Conservation (phyloP, 805 yeast species). For the Schwanniomyces pseudopolymorphus region DNA sequence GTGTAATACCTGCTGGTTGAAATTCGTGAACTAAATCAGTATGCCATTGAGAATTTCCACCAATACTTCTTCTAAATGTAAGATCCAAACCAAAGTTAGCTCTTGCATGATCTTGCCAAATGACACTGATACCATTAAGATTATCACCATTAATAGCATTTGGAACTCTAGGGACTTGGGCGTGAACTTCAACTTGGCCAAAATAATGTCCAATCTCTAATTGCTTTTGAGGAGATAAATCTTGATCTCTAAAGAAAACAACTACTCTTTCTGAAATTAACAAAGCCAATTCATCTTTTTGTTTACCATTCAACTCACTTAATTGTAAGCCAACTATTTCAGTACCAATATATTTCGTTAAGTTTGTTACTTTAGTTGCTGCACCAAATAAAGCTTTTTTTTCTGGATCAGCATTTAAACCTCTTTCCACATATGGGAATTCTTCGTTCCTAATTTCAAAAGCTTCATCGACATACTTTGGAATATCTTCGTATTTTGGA, state of each 20-base stretch:
- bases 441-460: slow-evolving; percentile 19
- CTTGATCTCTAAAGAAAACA: slow-evolving; percentile 30
- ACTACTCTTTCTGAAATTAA: slow-evolving; percentile 28
- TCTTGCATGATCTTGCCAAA: slow-evolving; percentile 39
- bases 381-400: slow-evolving; percentile 28
- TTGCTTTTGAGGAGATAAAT: slow-evolving; percentile 13
- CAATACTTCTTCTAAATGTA: slow-evolving; percentile 23
- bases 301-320: slow-evolving; percentile 21
- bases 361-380: slow-evolving; percentile 25
- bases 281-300: slow-evolving; percentile 27
- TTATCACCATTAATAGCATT: slow-evolving; percentile 10
- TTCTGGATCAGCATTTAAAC: slow-evolving; percentile 28
- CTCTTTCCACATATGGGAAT: slow-evolving; percentile 25
- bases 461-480: slow-evolving; percentile 28
- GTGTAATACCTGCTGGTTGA: slow-evolving; percentile 38
- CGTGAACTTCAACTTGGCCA: slow-evolving; percentile 31
- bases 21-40: slow-evolving; percentile 35
- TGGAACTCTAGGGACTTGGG: slow-evolving; percentile 22
- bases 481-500: slow-evolving; percentile 21
- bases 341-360: slow-evolving; percentile 25
- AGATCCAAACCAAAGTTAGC: slow-evolving; percentile 24
- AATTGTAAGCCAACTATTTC: slow-evolving; percentile 30
- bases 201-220: slow-evolving; percentile 12
- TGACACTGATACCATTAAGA: slow-evolving; percentile 33
- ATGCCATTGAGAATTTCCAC: slow-evolving; percentile 32